Conservation (phyloP, 331 rosid genomes). For the Rosa hybrid region DNA sequence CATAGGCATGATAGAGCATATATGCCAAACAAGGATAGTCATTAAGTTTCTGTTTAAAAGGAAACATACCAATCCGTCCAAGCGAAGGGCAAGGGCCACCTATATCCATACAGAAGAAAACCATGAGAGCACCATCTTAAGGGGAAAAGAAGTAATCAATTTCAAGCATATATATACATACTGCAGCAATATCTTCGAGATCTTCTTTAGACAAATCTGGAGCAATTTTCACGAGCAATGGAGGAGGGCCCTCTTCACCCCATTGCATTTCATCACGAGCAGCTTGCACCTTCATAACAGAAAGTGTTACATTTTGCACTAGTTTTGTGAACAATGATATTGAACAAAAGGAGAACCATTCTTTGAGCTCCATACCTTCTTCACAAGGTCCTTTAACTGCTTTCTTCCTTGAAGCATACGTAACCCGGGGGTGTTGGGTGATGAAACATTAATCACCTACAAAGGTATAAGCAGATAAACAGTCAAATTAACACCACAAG, state of each 20-base stretch:
- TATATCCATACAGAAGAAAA: slow-evolving; percentile 39
- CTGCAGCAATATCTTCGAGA: slow-evolving; percentile 99
- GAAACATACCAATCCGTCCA: slow-evolving; percentile 89
- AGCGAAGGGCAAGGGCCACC: slow-evolving; percentile 88
- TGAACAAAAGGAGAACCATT: not conserved
- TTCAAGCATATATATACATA: slow-evolving; percentile 39
- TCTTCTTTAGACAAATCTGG: slow-evolving; percentile 97
- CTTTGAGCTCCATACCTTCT: slow-evolving; percentile 63
- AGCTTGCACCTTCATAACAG: slow-evolving; percentile 72
- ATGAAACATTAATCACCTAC: slow-evolving; percentile 96
- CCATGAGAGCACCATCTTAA: slow-evolving; percentile 31
- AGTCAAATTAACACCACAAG: not conserved
- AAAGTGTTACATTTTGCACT: slow-evolving; percentile 21
- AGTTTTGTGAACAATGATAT: not conserved
- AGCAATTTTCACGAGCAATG: slow-evolving; percentile 96
- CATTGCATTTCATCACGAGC: slow-evolving; percentile 99
- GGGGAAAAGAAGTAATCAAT: slow-evolving; percentile 10
- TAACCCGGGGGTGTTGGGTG: slow-evolving; percentile 99
- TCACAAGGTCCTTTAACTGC: slow-evolving; percentile 90
- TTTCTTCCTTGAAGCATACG: slow-evolving; percentile 99
- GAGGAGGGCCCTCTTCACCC: slow-evolving; percentile 99
- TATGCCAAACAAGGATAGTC: not conserved
- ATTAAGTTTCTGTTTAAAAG: slow-evolving; percentile 24
- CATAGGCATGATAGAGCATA: slow-evolving; percentile 8
- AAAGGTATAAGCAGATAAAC: slow-evolving; percentile 15